These are phyloP conservation scores for Aspergillus ellipticus DNA, from an alignment of 495 filamentous ascomycete genomes.

Conservation along the genomic window DNA sequence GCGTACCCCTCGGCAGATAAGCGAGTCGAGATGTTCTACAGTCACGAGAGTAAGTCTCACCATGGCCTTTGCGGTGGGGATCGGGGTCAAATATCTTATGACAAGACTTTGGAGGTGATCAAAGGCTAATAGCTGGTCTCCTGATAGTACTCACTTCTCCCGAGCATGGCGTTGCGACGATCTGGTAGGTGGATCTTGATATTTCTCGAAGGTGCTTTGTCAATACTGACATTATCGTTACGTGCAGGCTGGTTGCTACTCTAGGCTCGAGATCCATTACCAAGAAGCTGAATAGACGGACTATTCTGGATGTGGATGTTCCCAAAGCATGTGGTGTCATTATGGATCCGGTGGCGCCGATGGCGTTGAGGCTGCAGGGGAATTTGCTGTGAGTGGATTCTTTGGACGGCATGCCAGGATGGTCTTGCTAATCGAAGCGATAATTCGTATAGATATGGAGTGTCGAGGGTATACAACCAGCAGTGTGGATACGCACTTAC, in stretches of 20 bases:
- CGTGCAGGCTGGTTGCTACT: slow-evolving; percentile 81
- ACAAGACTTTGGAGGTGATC: no score
- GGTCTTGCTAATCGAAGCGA: neutral
- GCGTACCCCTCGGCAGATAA: neutral
- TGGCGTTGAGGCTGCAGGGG: slow-evolving; percentile 89
- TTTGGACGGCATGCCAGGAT: neutral
- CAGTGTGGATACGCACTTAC: slow-evolving; percentile 82
- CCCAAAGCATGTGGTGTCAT: slow-evolving; percentile 84
- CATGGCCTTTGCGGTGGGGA: no score
- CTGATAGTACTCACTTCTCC: slow-evolving; percentile 75
- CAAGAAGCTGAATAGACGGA: slow-evolving; percentile 76
- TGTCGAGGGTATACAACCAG: slow-evolving; percentile 78
- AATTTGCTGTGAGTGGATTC: slow-evolving; percentile 61
- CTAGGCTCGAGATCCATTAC: slow-evolving; percentile 71
- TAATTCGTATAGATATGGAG: slow-evolving; percentile 58
- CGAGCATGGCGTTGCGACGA: slow-evolving; percentile 87
- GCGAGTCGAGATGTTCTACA: slow-evolving; percentile 71
- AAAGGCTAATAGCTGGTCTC: slow-evolving; percentile 12
- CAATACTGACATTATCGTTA: slow-evolving; percentile 1
- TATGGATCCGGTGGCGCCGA: slow-evolving; percentile 75
- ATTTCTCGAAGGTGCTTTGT: neutral
- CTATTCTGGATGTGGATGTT: slow-evolving; percentile 84
- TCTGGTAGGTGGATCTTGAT: slow-evolving; percentile 59
- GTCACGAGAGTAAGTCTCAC: slow-evolving; percentile 71
- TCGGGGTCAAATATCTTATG: no score